phyloP scores from a whole-genome alignment of 257 asterid genomes.

The Salvia rosmarinus region DNA sequence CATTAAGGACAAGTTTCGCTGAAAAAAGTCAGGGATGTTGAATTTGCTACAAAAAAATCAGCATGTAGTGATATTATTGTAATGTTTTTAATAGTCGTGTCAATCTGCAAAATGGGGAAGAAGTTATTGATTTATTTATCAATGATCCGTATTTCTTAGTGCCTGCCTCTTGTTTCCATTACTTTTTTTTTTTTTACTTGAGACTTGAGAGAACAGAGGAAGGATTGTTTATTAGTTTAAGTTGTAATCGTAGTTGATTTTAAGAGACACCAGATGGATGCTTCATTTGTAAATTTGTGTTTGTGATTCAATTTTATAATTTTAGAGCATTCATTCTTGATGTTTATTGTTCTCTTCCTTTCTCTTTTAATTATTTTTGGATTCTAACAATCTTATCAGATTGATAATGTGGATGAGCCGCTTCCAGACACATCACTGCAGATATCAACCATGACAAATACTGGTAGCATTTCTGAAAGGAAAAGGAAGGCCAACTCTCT shows the following conservation, averaged over 20 bases:
- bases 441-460: constrained; percentile 20
- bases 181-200: no score
- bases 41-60: no score
- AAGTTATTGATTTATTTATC: neutral
- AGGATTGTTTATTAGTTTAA: neutral
- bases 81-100: neutral
- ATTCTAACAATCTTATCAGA: constrained; percentile 30
- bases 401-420: constrained; percentile 30
- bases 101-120: neutral
- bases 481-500: constrained; percentile 27
- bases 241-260: neutral
- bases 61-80: neutral
- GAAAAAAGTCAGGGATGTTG: no score
- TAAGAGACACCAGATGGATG: constrained; percentile 4
- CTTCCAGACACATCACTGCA: constrained; percentile 20
- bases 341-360: neutral
- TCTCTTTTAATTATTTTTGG: constrained; percentile 2
- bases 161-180: constrained; percentile 16
- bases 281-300: neutral
- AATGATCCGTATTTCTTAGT: neutral
- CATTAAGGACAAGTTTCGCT: no score
- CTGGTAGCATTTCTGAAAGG: constrained; percentile 16
- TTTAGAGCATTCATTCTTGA: neutral
- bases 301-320: constrained; percentile 8
- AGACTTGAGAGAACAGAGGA: neutral